A percentile compares a stretch with the other conserved stretches of the same genome.
Evolutionary conservation across 768 basidiomycete species (phyloP).

Genomic region (Lactifluus piperatus): DNA sequence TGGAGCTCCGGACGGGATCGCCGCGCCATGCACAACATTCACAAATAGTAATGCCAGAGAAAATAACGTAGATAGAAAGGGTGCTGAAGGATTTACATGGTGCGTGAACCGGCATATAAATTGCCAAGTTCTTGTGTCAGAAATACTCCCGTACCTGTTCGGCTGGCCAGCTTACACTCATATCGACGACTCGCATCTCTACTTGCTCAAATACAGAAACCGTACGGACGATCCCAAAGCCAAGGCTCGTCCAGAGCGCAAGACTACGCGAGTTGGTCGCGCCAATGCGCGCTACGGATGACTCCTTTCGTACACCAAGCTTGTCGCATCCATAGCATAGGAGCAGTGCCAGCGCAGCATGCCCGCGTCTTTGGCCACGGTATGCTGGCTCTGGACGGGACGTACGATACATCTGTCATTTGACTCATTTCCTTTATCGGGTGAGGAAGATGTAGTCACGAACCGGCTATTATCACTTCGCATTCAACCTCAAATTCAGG

Average conservation of each 20-base stretch:
- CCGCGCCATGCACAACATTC: no score
- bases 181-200: slow-evolving; percentile 50
- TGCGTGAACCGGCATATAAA: no score
- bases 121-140: no score
- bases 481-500: no score
- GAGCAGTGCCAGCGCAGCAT: slow-evolving; percentile 54
- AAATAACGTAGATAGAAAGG: no score
- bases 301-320: slow-evolving; percentile 34
- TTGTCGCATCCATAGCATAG: slow-evolving; percentile 52
- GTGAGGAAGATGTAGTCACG: no score
- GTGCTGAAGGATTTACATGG: no score
- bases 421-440: no score
- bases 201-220: slow-evolving; percentile 76
- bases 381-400: slow-evolving; percentile 47
- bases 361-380: slow-evolving; percentile 60
- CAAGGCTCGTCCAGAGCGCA: slow-evolving; percentile 54
- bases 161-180: not conserved
- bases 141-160: slow-evolving; percentile 6
- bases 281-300: slow-evolving; percentile 64
- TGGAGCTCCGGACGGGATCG: no score
- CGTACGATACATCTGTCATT: no score
- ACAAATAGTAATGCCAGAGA: no score
- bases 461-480: no score
- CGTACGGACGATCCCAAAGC: slow-evolving; percentile 58
- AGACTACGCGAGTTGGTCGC: slow-evolving; percentile 63